phyloP scores from a whole-genome alignment of 345 rosid species.

The Corchorus olitorius region DNA sequence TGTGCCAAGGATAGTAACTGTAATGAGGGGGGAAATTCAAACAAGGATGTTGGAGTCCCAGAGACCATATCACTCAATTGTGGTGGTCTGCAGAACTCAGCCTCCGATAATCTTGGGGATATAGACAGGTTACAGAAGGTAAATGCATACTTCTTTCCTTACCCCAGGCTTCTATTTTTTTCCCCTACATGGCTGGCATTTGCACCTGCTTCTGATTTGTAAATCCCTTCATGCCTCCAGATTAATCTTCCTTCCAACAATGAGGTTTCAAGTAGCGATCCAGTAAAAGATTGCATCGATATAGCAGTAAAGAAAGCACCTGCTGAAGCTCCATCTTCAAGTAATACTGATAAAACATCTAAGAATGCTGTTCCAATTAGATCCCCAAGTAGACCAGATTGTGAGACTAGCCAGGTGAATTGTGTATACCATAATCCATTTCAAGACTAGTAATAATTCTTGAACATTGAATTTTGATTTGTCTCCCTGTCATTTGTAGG shows the following conservation, averaged over 20 bases:
- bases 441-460: not conserved
- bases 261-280: conserved; percentile 17
- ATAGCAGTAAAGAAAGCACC: conserved; percentile 13
- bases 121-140: conserved; percentile 45
- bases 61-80: not conserved
- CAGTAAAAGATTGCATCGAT: conserved; percentile 14
- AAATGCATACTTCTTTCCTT: conserved; percentile 24
- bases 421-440: not conserved
- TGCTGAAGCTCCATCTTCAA: conserved; percentile 10
- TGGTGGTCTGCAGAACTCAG: conserved; percentile 11
- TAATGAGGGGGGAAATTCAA: conserved; percentile 26
- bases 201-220: conserved; percentile 22
- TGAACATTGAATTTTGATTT: conserved; percentile 25
- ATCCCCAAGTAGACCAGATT: conserved; percentile 24
- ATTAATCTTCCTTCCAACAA: conserved; percentile 23
- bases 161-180: not conserved
- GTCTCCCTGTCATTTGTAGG: conserved; percentile 39
- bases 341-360: conserved; percentile 8
- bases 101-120: conserved; percentile 20
- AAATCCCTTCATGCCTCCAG: conserved; percentile 34
- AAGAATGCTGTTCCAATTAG: conserved; percentile 15
- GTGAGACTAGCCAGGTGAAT: conserved; percentile 34
- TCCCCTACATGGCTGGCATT: conserved; percentile 7
- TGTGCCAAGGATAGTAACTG: conserved; percentile 28
- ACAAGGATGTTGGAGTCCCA: conserved; percentile 17